These are phyloP conservation scores for Centrapalus pauciflorus DNA, from an alignment of 129 eudicot genomes.

Conservation along the genomic window DNA sequence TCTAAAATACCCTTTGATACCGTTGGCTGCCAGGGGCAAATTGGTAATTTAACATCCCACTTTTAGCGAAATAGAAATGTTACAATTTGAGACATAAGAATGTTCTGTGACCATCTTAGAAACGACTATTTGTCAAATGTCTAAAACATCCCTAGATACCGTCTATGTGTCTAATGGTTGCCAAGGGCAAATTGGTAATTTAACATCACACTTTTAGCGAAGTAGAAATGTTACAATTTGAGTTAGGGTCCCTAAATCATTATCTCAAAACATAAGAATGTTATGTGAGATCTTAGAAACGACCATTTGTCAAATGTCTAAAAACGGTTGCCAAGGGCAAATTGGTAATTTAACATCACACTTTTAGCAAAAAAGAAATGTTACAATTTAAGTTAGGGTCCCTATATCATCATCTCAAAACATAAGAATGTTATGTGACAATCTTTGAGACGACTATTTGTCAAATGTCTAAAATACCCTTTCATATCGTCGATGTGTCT, in stretches of 20 bases:
- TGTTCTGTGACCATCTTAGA: no score
- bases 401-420: no score
- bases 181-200: not conserved
- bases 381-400: not conserved
- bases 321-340: not conserved
- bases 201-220: not conserved
- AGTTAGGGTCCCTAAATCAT: no score
- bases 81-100: not conserved
- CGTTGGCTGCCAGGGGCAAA: not conserved
- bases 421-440: not conserved
- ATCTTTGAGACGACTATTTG: constrained; percentile 2
- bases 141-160: not conserved
- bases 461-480: not conserved
- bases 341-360: not conserved
- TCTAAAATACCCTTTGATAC: not conserved
- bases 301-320: not conserved
- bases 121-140: not conserved
- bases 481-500: not conserved
- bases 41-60: not conserved
- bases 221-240: not conserved
- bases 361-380: not conserved
- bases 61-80: not conserved
- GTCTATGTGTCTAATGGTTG: not conserved
- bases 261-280: not conserved
- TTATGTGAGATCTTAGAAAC: no score